Evolutionary conservation across 805 yeast species (phyloP), one percentile per base, ranked within the genome.

Genomic region (Limtongia smithiae): DNA sequence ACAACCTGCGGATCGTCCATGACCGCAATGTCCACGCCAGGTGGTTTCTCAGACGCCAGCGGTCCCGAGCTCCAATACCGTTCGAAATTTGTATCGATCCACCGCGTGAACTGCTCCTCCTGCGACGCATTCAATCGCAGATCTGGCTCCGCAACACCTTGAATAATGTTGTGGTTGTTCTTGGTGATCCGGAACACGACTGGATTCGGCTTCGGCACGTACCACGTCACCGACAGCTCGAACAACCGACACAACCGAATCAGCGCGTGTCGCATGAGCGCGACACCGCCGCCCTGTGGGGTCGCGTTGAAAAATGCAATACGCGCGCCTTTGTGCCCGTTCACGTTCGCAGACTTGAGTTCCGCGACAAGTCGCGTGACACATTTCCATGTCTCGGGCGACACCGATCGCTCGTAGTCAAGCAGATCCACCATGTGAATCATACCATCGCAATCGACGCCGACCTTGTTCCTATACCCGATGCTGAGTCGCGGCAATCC

Each of bases 241-340:
- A 54, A 38, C 18, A 54, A 35, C 15, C 27, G 21, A 40, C 44
- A 53, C 24, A 54, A 36, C 20, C 58, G 27, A 27, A 54, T 52
- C 27, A 53, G 25, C 11, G 58, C 58, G 21, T 54, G 58, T 33
- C 58, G 31, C 58, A 54, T 54, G 4, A 54, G 40, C n/a, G 58
- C 58, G 15, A 54, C 58, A 3, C 58, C 58, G 12, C 58, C 58
- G 5, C 58, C 58, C 31, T 54, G 58, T 2, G 58, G 56, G 8
- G 58, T 54, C 15, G 58, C 58, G 41, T 44, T 52, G 32, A 54
- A 54, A 38, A 53, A 54, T 5, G 54, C 58, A 24, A 54, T 49
- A 12, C 49, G 47, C 11, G 39, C 53, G 18, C 58, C 57, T n/a
- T 37, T 37, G 39, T 42, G 56, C 14, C 54, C 58, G 25, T 43